These are phyloP conservation scores for Macrolepiota albuminosa DNA, from an alignment of 768 basidiomycete species.

Conservation along the genomic window DNA sequence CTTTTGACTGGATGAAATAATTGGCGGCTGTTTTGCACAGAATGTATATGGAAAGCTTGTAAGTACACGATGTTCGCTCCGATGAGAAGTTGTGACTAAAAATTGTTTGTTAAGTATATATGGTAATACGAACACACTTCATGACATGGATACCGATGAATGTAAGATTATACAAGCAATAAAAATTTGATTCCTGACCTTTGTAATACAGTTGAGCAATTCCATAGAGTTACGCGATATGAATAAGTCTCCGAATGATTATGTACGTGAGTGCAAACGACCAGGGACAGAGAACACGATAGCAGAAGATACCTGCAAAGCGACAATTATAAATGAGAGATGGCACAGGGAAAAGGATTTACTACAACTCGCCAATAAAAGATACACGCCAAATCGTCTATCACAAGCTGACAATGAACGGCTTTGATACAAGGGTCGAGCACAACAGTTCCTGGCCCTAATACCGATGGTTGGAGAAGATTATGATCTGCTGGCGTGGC, in stretches of 20 bases:
- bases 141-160: not conserved
- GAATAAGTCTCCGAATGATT: not conserved
- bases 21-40: too few relatives aligned
- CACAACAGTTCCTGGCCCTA: constrained; percentile 35
- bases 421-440: constrained; percentile 31
- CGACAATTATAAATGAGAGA: not conserved
- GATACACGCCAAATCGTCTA: constrained; percentile 21
- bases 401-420: constrained; percentile 26
- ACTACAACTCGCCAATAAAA: constrained; percentile 17
- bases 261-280: constrained; percentile 8
- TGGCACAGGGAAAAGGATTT: not conserved
- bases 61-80: not conserved
- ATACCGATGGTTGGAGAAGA: constrained; percentile 17
- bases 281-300: constrained; percentile 20
- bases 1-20: too few relatives aligned
- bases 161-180: not conserved
- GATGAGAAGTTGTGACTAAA: not conserved
- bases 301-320: constrained; percentile 17
- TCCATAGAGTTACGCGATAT: too few relatives aligned
- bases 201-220: too few relatives aligned
- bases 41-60: not conserved
- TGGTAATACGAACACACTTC: not conserved
- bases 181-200: too few relatives aligned
- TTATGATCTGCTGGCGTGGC: too few relatives aligned
- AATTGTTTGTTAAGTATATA: not conserved